These are phyloP conservation scores for Elongisporangium anandrum DNA, from an alignment of 352 stramenopile species.

Conservation along the genomic window DNA sequence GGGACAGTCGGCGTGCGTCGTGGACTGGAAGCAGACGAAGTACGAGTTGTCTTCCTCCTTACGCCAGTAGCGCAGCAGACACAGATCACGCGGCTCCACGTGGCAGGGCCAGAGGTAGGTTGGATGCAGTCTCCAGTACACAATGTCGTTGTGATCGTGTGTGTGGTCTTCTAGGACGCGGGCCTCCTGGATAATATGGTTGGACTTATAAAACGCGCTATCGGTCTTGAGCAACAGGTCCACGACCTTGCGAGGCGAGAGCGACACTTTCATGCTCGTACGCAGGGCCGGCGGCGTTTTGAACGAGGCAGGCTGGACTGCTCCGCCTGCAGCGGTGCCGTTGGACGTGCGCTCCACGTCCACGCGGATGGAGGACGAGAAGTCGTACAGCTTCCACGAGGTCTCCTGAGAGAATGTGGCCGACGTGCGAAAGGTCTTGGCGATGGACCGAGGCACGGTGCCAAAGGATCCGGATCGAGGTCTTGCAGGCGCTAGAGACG, in stretches of 20 bases:
- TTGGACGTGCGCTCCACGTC: conserved; percentile 33
- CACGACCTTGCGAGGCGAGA: conserved; percentile 64
- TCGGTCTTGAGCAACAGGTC: conserved; percentile 71
- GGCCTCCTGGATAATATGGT: conserved; percentile 70
- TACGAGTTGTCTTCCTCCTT: conserved; percentile 79
- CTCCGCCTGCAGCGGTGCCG: conserved; percentile 6
- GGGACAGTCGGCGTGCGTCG: conserved; percentile 54
- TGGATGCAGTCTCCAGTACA: conserved; percentile 69
- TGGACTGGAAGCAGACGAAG: conserved; percentile 87
- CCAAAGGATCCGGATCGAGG: conserved; percentile 61
- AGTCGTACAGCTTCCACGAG: conserved; percentile 72
- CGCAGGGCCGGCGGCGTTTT: conserved; percentile 54
- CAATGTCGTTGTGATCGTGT: conserved; percentile 70
- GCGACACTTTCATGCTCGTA: conserved; percentile 66
- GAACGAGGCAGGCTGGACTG: conserved; percentile 30
- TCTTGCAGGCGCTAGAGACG: conserved; percentile 6
- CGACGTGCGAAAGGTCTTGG: conserved; percentile 72
- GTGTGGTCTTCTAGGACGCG: conserved; percentile 59
- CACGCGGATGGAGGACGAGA: conserved; percentile 66
- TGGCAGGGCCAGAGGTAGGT: conserved; percentile 72
- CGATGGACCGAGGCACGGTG: conserved; percentile 68
- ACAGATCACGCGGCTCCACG: conserved; percentile 66
- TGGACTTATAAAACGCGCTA: conserved; percentile 66
- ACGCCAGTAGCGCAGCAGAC: conserved; percentile 77
- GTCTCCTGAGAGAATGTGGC: conserved; percentile 76